Base-by-base conservation (phyloP, 768 basidiomycete genomes). In the Kwoniella heveanensis region DNA sequence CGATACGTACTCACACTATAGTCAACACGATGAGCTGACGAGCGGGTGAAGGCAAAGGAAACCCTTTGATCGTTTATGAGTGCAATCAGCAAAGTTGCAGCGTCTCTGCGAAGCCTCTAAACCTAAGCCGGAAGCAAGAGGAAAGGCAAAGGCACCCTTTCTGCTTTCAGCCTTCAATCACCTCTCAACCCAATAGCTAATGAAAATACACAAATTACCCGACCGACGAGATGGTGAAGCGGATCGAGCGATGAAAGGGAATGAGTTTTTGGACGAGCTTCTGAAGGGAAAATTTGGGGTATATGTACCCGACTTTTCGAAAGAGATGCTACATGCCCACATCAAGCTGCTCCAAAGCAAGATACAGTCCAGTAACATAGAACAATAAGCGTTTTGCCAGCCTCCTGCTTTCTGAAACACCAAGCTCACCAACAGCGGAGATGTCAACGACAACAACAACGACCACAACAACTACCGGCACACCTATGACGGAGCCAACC, bases 121-220 rank as follows among this genome's bases (percentile, higher is more conserved):
- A n/a, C n/a, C n/a, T n/a, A n/a, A n/a, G n/a, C n/a, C n/a, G n/a
- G n/a, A 6, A 36, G 7, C 32, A 36, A 36, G 13, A 13, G 7
- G 32, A 36, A 36, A 36, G 32, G 17, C 3, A 19, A 44, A 44
- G 39, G 39, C 39, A 44, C 48, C 25, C 25, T 24, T 12, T 24
- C 48, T 25, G 22, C 32, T 50, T 60, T 60, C 58, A 44, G 49
- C 48, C 50, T 60, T 60, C 58, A 60, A 30, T 60, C 58, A 52
- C 58, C 27, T 17, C 39, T 60, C 58, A 32, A n/a, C n/a, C n/a
- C n/a, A n/a, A n/a, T n/a, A n/a, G n/a, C n/a, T n/a, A n/a, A n/a
- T n/a, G n/a, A n/a, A n/a, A n/a, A n/a, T 22, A 15, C 1, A 13
- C 17, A 57, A 32, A 44, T 56, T 2, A 47, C 19, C 5, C 27